Base-by-base conservation (phyloP, 1,139 yeast genomes). In the Wickerhamiella infanticola region DNA sequence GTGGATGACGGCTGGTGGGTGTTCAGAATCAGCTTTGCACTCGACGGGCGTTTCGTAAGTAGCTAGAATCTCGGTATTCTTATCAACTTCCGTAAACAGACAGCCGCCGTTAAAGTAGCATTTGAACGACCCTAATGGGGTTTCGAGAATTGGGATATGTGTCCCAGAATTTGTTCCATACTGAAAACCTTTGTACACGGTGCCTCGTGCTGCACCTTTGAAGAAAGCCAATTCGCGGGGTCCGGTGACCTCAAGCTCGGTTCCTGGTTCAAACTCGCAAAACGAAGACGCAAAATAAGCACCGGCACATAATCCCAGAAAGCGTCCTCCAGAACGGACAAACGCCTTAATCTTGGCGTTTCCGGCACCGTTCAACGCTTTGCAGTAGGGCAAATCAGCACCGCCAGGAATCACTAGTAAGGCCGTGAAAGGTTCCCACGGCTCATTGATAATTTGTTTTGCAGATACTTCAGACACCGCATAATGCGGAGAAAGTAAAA, bases 251-350 rank as follows among this genome's bases (percentile, higher is more conserved):
- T 88, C 97, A 72, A 83, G 64, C 0, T 74, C 70, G 51, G 79
- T 69, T 1, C 90, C 93, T 25, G 73, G 77, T 55, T 85, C 95
- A 61, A 90, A 93, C 58, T 90, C 97, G 53, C 83, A 78, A 43
- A 79, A 63, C 0, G 70, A 62, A n/a, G 86, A 72, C 1, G 79
- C 90, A 58, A 74, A 90, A 63, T 93, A 90, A 0, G 83, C 97
- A 35, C 99, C 99, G n/a, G 98, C 94, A 63, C 98, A 90, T 52
- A 90, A 74, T 0, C 98, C 98, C 35, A 90, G 61, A 57, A 68
- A 85, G 46, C 69, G 67, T 1, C 98, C 99, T 24, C 98, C 98
- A 46, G 69, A 67, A 35, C 75, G 68, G 3, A 90, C 86, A 61
- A 69, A 88, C 43, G 75, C 75, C 31, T 66, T 62, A 48, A 90